A percentile compares a stretch with the other conserved stretches of the same genome.
These are phyloP conservation scores for Boechera stricta DNA, from an alignment of 345 rosid species.

Conservation along the genomic window DNA sequence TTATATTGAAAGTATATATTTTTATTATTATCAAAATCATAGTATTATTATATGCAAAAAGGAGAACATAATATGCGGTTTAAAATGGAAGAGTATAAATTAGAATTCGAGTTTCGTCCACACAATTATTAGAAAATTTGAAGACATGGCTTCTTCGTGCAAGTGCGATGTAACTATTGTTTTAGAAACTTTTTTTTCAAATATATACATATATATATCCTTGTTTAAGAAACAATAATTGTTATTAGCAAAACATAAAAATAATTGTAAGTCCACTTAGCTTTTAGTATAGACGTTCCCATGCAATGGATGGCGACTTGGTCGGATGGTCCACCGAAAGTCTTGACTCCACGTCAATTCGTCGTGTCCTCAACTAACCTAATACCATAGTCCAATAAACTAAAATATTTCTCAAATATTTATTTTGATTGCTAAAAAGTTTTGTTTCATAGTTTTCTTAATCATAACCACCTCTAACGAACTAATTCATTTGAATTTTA, in stretches of 20 bases:
- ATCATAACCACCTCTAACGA: slow-evolving; percentile 17
- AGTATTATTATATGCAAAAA: neutral
- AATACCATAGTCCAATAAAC: slow-evolving; percentile 37
- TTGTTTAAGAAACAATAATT: neutral
- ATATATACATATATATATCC: neutral
- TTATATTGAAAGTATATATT: neutral
- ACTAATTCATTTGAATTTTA: neutral
- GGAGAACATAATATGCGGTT: neutral
- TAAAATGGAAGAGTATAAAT: neutral
- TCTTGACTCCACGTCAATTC: slow-evolving; percentile 42
- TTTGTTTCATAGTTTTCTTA: neutral
- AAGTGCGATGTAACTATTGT: slow-evolving; percentile 35
- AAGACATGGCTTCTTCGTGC: slow-evolving; percentile 38
- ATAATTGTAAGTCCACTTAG: slow-evolving; percentile 10
- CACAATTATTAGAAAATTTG: neutral
- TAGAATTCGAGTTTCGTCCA: slow-evolving; percentile 23
- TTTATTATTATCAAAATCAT: neutral
- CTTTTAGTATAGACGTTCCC: slow-evolving; percentile 23
- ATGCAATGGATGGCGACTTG: slow-evolving; percentile 42
- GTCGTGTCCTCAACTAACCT: slow-evolving; percentile 38
- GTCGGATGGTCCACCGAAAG: slow-evolving; percentile 40
- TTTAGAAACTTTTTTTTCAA: neutral
- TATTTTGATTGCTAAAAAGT: neutral
- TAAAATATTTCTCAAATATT: neutral
- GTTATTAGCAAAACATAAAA: slow-evolving; percentile 3